These are phyloP conservation scores for Grosmannia clavigera DNA, from an alignment of 2,329 filamentous ascomycete species.

Conservation along the genomic window DNA sequence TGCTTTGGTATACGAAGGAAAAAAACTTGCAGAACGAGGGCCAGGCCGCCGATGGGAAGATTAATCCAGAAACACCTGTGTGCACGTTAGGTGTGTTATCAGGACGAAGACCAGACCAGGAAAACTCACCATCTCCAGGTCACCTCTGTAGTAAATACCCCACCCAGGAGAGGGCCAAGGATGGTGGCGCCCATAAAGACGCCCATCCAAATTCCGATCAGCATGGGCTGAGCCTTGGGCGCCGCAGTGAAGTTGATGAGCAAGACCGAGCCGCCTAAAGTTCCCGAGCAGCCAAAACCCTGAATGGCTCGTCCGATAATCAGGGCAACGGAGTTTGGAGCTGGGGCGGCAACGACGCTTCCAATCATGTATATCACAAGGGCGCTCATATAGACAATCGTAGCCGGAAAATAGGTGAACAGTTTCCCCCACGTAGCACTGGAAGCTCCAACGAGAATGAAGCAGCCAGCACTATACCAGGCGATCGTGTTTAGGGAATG, in stretches of 20 bases:
- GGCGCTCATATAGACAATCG: not conserved
- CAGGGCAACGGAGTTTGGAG: not conserved
- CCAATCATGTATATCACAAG: not conserved
- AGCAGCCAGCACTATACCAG: not conserved
- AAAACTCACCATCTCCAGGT: not conserved
- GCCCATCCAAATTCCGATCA: not conserved
- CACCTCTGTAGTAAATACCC: not conserved
- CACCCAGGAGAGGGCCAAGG: not conserved
- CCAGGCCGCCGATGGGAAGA: not conserved
- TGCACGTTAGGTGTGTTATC: not conserved
- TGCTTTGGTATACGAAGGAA: not conserved
- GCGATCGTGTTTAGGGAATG: not conserved
- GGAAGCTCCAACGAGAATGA: not conserved
- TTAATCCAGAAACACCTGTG: slow-evolving; percentile 1
- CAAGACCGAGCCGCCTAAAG: not conserved
- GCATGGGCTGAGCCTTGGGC: not conserved
- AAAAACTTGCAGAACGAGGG: not conserved
- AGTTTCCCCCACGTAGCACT: not conserved
- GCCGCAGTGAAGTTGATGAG: not conserved
- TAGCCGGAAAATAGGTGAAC: not conserved
- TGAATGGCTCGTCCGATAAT: not conserved
- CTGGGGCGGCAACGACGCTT: not conserved
- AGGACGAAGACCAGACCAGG: not conserved
- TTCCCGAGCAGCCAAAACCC: not conserved
- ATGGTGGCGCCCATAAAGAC: not conserved